phyloP scores from a whole-genome alignment of 2,329 filamentous ascomycete species.

The Pestalotiopsis sp. region DNA sequence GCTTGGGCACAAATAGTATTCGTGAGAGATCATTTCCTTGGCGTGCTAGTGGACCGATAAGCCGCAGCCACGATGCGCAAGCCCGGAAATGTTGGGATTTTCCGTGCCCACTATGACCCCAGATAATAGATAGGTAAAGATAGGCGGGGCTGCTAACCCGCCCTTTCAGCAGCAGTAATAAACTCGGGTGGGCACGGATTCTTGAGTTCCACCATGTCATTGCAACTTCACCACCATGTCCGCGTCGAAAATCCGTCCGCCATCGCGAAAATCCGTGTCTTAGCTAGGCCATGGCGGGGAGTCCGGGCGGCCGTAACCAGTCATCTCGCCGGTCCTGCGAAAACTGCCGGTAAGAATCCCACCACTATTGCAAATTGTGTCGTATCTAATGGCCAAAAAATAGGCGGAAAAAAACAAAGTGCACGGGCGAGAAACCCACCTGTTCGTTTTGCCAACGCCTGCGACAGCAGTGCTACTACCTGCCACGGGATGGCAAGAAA shows the following conservation, averaged over 20 bases:
- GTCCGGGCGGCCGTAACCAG: background rate
- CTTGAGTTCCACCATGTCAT: background rate
- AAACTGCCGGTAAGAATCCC: slow-evolving; percentile 3
- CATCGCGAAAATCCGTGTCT: background rate
- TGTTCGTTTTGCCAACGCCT: background rate
- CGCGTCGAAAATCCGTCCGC: background rate
- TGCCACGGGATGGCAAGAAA: background rate
- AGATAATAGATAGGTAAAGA: background rate
- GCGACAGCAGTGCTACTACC: background rate
- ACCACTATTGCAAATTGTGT: background rate
- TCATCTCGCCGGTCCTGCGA: background rate
- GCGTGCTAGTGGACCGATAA: background rate
- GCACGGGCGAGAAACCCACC: background rate
- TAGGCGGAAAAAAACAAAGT: slow-evolving; percentile 1
- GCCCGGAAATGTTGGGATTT: background rate
- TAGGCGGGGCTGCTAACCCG: background rate
- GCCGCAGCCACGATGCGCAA: background rate
- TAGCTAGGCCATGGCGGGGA: background rate
- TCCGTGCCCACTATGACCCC: background rate
- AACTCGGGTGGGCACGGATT: slow-evolving; percentile 1
- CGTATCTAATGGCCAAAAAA: background rate
- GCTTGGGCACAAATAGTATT: background rate
- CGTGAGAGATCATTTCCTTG: background rate
- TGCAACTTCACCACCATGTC: background rate
- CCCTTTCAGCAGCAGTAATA: background rate